phyloP scores from a whole-genome alignment of 371 early-diverging fungal species.

The Apophysomyces sp. region DNA sequence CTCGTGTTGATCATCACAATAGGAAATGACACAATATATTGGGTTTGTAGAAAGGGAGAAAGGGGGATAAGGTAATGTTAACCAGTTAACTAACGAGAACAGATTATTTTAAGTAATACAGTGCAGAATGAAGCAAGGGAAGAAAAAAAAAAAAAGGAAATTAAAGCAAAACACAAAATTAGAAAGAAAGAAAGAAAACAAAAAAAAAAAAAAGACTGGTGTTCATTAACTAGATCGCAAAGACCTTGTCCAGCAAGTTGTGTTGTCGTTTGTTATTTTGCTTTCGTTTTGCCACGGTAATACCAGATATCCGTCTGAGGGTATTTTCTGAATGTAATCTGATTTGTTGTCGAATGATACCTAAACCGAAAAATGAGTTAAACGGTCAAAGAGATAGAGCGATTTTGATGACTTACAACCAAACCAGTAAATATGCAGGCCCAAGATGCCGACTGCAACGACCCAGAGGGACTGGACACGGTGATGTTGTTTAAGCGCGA shows the following conservation, averaged over 20 bases:
- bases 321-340: not conserved
- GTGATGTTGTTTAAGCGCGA: constrained; percentile 26
- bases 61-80: not conserved
- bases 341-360: not conserved
- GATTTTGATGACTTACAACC: constrained; percentile 16
- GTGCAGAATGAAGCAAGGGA: not conserved
- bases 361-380: not conserved
- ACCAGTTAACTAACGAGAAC: not conserved
- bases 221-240: not conserved
- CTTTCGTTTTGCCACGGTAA: not conserved
- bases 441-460: constrained; percentile 22
- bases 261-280: not conserved
- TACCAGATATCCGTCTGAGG: not conserved
- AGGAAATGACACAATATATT: not conserved
- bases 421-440: constrained; percentile 39
- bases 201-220: not conserved
- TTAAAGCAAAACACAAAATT: not conserved
- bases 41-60: not conserved
- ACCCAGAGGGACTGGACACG: constrained; percentile 22
- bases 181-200: no score
- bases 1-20: not conserved
- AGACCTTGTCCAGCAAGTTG: constrained; percentile 3
- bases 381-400: not conserved
- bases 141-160: not conserved
- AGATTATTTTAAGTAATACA: not conserved